phyloP scores from a whole-genome alignment of 2,329 filamentous ascomycete genomes.

The Immersiporthe knoxdaviesiana region DNA sequence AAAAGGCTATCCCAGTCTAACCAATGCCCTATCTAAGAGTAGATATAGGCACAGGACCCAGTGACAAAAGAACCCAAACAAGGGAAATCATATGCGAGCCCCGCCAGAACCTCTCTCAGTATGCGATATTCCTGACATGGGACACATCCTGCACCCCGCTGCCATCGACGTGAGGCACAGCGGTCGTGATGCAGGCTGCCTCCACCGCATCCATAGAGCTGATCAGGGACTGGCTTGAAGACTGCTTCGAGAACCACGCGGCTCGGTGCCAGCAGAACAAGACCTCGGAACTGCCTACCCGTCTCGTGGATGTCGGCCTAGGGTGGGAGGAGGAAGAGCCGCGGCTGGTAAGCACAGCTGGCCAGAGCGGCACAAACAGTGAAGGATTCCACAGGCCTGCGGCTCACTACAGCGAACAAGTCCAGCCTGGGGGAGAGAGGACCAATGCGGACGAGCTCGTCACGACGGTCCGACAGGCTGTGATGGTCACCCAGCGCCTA shows the following conservation, averaged over 20 bases:
- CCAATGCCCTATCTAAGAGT: no score
- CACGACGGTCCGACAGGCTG: neutral
- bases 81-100: no score
- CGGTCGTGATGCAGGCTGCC: neutral
- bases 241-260: neutral
- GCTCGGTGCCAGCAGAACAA: neutral
- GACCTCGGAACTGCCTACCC: neutral
- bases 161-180: no score
- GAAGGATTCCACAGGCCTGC: neutral
- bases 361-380: neutral
- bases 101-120: no score
- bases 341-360: neutral
- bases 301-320: neutral
- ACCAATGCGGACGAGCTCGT: neutral
- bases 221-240: neutral
- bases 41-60: no score
- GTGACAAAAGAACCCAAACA: no score
- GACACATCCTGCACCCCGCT: no score
- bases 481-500: neutral
- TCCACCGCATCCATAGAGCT: neutral
- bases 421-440: neutral
- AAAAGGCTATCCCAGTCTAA: no score
- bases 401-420: neutral
- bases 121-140: no score
- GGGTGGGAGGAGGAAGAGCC: neutral